Evolutionary conservation across 2,329 filamentous ascomycete species (phyloP).

Genomic region (Apiospora kogelbergensis): DNA sequence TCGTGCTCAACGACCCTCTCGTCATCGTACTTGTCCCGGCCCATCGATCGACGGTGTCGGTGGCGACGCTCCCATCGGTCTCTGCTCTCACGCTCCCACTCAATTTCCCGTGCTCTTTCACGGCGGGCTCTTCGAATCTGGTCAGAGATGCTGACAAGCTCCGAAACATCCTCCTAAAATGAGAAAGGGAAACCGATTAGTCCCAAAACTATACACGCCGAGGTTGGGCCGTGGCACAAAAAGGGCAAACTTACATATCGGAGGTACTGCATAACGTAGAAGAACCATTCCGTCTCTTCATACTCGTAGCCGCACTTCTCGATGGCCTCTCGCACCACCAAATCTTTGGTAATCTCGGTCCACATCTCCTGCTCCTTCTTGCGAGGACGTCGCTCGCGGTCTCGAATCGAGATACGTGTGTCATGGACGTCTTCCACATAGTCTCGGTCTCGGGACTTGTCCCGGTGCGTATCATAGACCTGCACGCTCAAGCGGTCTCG

Average conservation of each 20-base stretch:
- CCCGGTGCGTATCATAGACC: constrained; percentile 40
- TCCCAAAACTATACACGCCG: constrained; percentile 8
- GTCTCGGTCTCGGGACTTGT: constrained; percentile 33
- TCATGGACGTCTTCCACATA: constrained; percentile 55
- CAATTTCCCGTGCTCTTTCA: constrained; percentile 51
- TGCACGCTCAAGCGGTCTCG: constrained; percentile 44
- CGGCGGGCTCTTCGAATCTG: constrained; percentile 69
- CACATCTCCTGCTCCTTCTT: constrained; percentile 69
- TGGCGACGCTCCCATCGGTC: constrained; percentile 48
- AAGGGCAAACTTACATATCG: constrained; percentile 67
- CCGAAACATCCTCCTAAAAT: constrained; percentile 78
- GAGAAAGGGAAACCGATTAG: constrained; percentile 30
- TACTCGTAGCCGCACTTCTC: constrained; percentile 82
- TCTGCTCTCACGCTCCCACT: constrained; percentile 59
- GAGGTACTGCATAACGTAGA: constrained; percentile 90
- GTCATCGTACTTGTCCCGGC: constrained; percentile 50
- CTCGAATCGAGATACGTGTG: constrained; percentile 41
- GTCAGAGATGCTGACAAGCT: constrained; percentile 79
- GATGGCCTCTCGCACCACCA: constrained; percentile 85
- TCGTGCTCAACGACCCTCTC: constrained; percentile 67
- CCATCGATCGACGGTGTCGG: constrained; percentile 34
- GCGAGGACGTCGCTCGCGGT: constrained; percentile 31
- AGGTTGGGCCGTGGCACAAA: neutral
- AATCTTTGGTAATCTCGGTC: constrained; percentile 95
- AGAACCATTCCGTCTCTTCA: constrained; percentile 86